Base-by-base conservation (phyloP, 2,329 filamentous ascomycete genomes). In the Macrophomina tecta region DNA sequence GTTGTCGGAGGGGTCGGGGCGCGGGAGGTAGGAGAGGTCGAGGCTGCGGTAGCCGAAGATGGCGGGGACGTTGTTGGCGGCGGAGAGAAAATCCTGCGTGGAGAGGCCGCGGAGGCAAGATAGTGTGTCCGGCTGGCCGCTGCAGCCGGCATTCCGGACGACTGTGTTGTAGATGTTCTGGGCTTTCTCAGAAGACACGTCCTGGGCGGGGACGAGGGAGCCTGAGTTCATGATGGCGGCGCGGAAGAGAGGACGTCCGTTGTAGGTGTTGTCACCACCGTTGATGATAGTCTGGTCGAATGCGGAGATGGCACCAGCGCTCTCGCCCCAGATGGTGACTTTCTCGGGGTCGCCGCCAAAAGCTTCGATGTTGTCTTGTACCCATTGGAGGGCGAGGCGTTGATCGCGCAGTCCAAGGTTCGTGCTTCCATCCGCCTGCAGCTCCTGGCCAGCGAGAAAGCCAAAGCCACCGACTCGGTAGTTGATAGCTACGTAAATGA, bases 381-480 rank as follows among this genome's bases (percentile, higher is more conserved):
- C 73, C 80, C 81, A 84, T 34, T 82, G 79, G 52, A 84, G 65
- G 1, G 80, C 82, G 32, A 82, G 69, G n/a, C 81, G 75, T 69
- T 83, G 82, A 68, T 83, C 82, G 28, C 76, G 73, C 3, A 83
- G 73, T 14, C 81, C 82, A 16, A 73, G 63, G 63, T 83, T 83
- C 56, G 89, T 79, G 46, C 86, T 71, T 0, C 86, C 87, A 67
- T 84, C 83, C 28, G 80, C 81, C 18, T 81, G 80, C 32, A 86
- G 82, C 65, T 86, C 70, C 9, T 75, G 75, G 16, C 82, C 86
- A 1, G 85, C 83, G 34, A 91, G 75, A 73, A 94, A 93, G 0
- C 91, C 91, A 68, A 93, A 93, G 0, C 88, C 90, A 7, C 86
- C 90, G 0, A 91, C 81, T 1, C 91, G 89, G 78, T 96, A 94